A percentile compares a stretch with the other conserved stretches of the same genome.
These are phyloP conservation scores for Alnus glutinosa DNA, from an alignment of 306 rosid species.

Conservation along the genomic window DNA sequence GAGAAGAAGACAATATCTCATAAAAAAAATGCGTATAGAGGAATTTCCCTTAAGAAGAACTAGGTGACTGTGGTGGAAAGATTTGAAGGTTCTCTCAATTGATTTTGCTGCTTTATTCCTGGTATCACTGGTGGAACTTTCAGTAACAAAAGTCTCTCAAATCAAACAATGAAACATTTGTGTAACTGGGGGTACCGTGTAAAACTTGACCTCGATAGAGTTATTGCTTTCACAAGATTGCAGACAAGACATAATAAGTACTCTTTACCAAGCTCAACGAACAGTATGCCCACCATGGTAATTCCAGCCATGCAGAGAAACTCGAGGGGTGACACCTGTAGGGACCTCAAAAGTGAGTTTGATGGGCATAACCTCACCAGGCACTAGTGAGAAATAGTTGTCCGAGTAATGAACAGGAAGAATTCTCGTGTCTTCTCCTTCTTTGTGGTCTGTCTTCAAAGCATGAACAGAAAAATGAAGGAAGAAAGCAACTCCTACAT, in stretches of 20 bases:
- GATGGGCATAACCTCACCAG: constrained; percentile 69
- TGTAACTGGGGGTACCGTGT: neutral
- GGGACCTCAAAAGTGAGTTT: constrained; percentile 71
- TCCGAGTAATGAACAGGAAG: constrained; percentile 91
- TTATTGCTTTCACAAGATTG: neutral
- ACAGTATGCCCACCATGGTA: constrained; percentile 38
- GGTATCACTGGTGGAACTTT: neutral
- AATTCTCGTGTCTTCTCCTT: constrained; percentile 84
- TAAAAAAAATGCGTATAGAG: neutral
- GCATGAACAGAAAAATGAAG: constrained; percentile 79
- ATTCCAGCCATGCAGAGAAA: constrained; percentile 75
- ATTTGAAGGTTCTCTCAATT: neutral
- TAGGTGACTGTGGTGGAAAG: neutral
- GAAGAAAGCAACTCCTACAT: constrained; percentile 83
- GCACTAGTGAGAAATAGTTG: constrained; percentile 85
- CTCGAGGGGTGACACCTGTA: constrained; percentile 65
- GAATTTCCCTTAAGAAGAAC: neutral
- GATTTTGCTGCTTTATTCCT: neutral
- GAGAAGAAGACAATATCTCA: neutral
- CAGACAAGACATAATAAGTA: neutral
- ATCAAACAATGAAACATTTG: neutral
- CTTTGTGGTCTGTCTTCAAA: constrained; percentile 41
- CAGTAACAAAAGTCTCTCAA: neutral
- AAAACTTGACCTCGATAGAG: neutral
- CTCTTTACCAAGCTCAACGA: constrained; percentile 21